Percentiles rank a stretch among this genome's conserved stretches.
Evolutionary conservation across 2,329 filamentous ascomycete genomes (phyloP).

Genomic region (Aureobasidium mangrovei): DNA sequence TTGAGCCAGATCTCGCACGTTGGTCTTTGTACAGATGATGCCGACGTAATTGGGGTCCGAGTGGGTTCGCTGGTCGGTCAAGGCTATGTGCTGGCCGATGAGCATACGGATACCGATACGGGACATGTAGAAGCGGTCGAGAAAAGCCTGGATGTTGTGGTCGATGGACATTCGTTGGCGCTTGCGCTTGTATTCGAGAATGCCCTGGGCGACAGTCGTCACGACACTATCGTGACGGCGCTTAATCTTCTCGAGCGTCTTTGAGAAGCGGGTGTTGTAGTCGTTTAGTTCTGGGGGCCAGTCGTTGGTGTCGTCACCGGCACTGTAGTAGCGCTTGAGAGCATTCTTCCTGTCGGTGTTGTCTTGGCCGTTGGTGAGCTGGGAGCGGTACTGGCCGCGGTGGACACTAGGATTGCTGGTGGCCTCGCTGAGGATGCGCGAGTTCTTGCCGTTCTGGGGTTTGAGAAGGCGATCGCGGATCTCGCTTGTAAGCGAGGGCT

Average conservation of each 20-base stretch:
- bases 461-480: constrained; percentile 70
- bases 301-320: constrained; percentile 75
- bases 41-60: constrained; percentile 91
- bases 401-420: constrained; percentile 85
- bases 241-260: constrained; percentile 89
- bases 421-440: constrained; percentile 66
- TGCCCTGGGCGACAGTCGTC: constrained; percentile 95
- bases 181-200: constrained; percentile 94
- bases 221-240: constrained; percentile 92
- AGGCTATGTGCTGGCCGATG: constrained; percentile 94
- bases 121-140: constrained; percentile 99
- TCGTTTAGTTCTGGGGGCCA: constrained; percentile 93
- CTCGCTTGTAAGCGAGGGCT: constrained; percentile 66
- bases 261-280: constrained; percentile 86
- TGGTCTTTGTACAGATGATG: constrained; percentile 98
- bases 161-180: constrained; percentile 97
- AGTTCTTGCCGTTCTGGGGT: constrained; percentile 50
- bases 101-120: constrained; percentile 98
- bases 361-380: constrained; percentile 42
- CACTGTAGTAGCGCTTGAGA: constrained; percentile 66
- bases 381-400: constrained; percentile 67
- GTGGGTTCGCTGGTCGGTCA: constrained; percentile 86
- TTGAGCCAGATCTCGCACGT: constrained; percentile 85
- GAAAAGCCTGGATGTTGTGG: constrained; percentile 91
- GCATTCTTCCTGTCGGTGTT: constrained; percentile 40